Percentiles rank a stretch among this genome's conserved stretches.
Conservation (phyloP, 805 yeast species). For the Helenozyma rhizophorensis region DNA sequence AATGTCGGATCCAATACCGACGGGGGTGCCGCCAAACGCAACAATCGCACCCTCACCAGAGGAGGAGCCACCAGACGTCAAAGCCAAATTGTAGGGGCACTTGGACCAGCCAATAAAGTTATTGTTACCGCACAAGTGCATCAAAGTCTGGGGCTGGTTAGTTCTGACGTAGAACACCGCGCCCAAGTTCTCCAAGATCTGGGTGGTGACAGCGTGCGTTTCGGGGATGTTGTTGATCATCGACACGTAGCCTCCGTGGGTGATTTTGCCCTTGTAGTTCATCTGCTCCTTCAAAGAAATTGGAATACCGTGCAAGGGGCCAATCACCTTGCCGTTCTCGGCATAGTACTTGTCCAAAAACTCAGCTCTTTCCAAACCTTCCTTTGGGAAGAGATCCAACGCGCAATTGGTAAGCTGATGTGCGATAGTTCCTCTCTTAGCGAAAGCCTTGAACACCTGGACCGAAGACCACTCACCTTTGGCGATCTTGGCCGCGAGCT, state of each 20-base stretch:
- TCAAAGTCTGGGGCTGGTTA: conserved; percentile 63
- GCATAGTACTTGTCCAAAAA: conserved; percentile 48
- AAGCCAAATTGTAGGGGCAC: conserved; percentile 53
- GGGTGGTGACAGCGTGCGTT: conserved; percentile 45
- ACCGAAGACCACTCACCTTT: conserved; percentile 45
- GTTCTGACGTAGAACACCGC: conserved; percentile 65
- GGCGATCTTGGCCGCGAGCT: conserved; percentile 41
- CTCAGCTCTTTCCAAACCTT: conserved; percentile 55
- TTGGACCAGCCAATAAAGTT: conserved; percentile 56
- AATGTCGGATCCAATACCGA: conserved; percentile 68
- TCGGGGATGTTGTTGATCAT: conserved; percentile 43
- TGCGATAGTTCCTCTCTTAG: conserved; percentile 59
- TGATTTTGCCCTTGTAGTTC: conserved; percentile 47
- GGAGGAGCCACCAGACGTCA: conserved; percentile 69
- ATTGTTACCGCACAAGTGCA: conserved; percentile 64
- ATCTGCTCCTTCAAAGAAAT: conserved; percentile 64
- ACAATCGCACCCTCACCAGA: conserved; percentile 70
- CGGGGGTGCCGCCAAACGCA: conserved; percentile 53
- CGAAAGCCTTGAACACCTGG: conserved; percentile 56
- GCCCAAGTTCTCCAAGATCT: conserved; percentile 47
- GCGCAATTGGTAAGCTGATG: conserved; percentile 61
- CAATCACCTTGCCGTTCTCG: conserved; percentile 47
- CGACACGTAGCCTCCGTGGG: conserved; percentile 59
- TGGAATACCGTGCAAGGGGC: conserved; percentile 68
- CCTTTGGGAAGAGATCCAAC: conserved; percentile 57